Evolutionary conservation across 169 alveolate genomes (phyloP), one percentile per base, ranked within the genome.

Genomic region (Plasmodium gaboni): DNA sequence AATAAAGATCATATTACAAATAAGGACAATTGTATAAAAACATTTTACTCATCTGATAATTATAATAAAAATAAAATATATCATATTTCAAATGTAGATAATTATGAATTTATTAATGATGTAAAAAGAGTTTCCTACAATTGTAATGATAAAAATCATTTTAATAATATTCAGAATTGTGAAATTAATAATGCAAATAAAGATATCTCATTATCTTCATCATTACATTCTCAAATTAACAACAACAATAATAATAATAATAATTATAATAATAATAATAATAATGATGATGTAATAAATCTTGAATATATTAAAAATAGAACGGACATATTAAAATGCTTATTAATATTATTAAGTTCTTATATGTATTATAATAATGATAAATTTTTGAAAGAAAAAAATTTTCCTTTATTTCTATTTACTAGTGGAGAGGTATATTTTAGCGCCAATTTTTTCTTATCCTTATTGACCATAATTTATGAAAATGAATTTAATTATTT

Each of bases 401-500:
- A 85, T 70, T 19, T 85, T 10, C 71, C 24, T 24, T 73, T 85
- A 26, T 85, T 57, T 59, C 74, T 85, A 24, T 85, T 85, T 85
- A 85, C 92, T 9, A 85, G 92, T 48, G 92, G 92, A 19, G 87
- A 85, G 9, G 50, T 85, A 7, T 85, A 42, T 32, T 70, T 44
- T 55, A 85, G 71, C 10, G 72, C 92, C 1, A 85, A 69, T 38
- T 85, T 85, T 48, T 85, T 68, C 48, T 24, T 85, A 3, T 85
- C 92, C 15, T 65, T 85, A n/a, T 38, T 85, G 42, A 59, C 9
- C 46, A 78, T 70, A 17, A 85, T 85, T 17, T 85, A 70, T 85
- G 87, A 85, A 24, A 85, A 85, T 44, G 92, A 85, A 59, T 85
- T 70, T 85, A 85, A 85, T 59, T 85, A 85, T 32, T 71, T 69